Percentiles rank a stretch among this genome's conserved stretches.
Conservation (phyloP, 2,329 filamentous ascomycete species). For the Penicillium sp. region DNA sequence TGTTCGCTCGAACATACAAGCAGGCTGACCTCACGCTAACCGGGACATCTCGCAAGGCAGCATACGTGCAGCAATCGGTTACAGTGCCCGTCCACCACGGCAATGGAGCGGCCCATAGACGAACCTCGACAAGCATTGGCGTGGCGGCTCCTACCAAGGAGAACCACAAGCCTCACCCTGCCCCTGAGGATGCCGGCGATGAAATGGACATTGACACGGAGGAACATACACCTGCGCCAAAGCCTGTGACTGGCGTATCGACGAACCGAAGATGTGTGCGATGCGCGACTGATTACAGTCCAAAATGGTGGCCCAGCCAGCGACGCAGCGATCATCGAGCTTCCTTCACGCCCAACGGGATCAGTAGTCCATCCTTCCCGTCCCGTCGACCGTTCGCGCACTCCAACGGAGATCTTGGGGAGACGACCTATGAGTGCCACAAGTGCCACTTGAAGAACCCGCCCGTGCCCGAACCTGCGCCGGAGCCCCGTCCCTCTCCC, state of each 20-base stretch:
- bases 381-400: slow-evolving; percentile 28
- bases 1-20: slow-evolving; percentile 88
- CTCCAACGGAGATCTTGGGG: slow-evolving; percentile 33
- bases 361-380: slow-evolving; percentile 30
- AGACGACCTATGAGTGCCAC: slow-evolving; percentile 67
- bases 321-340: slow-evolving; percentile 55
- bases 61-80: slow-evolving; percentile 57
- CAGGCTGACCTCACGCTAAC: slow-evolving; percentile 89
- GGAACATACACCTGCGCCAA: slow-evolving; percentile 24
- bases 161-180: slow-evolving; percentile 21
- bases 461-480: slow-evolving; percentile 35
- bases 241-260: slow-evolving; percentile 20
- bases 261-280: slow-evolving; percentile 41
- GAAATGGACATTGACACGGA: slow-evolving; percentile 38
- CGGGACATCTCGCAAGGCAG: slow-evolving; percentile 90
- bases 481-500: slow-evolving; percentile 39
- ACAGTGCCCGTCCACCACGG: slow-evolving; percentile 34
- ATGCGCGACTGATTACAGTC: slow-evolving; percentile 45
- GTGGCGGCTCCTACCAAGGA: slow-evolving; percentile 29
- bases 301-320: slow-evolving; percentile 64
- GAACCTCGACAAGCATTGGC: slow-evolving; percentile 58
- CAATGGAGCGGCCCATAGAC: slow-evolving; percentile 49
- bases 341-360: slow-evolving; percentile 37
- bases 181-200: slow-evolving; percentile 27
- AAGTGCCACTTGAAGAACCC: slow-evolving; percentile 63